Evolutionary conservation across 2,329 filamentous ascomycete genomes (phyloP), one percentile per base, ranked within the genome.

Genomic region (Hypoxylon sp.): DNA sequence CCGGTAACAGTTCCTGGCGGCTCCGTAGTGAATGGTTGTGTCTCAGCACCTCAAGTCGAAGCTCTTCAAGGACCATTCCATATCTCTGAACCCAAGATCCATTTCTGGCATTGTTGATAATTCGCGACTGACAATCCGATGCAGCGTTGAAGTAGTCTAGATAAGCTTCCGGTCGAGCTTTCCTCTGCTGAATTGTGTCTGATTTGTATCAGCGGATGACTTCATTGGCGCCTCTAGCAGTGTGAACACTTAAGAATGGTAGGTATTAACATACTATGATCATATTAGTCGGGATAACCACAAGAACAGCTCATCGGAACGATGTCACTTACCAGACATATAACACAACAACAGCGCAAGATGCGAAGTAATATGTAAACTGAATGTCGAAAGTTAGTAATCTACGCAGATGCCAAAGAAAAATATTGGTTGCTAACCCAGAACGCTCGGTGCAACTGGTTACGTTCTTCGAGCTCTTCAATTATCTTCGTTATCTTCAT

Each of bases 321-420:
- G 16, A 19, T 39, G 5, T 9, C 39, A 45, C 52, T 30, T 45
- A 55, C 52, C 52, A 81, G 3, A 83, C 78, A 59, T 83, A 83
- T 2, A 83, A 71, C 0, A 83, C 76, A 0, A 82, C 79, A 2
- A 81, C 78, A 0, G 81, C 82, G 11, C 75, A 81, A 46, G 83
- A 84, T 1, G 78, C 81, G 55, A 80, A 81, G 57, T 84, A 83
- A 23, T 80, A 80, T 0, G 74, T 77, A 46, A 79, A 78, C 76
- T 78, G 27, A 52, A 25, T 12, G 12, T 37, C 39, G 7, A 32
- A 16, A 32, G 5, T 21, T 4, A 5, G 0, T 48, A n/a, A 39
- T 12, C 34, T 16, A 16, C 34, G 34, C 5, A 14, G 34, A 19
- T 30, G 5, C 2, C n/a, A 19, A 8, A 39, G 5, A 4, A 19